Conservation (phyloP, 306 rosid species). For the Sphenostylis stenocarpa region DNA sequence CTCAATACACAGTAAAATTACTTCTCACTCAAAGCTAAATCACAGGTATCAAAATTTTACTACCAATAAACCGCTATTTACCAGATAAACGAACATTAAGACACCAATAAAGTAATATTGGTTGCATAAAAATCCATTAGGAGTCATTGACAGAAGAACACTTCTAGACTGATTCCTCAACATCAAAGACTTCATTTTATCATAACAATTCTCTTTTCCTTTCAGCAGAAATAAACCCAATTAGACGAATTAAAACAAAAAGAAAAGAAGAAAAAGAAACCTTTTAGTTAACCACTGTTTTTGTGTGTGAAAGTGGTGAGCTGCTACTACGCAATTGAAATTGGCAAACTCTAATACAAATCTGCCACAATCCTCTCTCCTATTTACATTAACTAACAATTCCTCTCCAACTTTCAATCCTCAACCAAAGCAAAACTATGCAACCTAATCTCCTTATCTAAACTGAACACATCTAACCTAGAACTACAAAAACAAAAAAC, state of each 20-base stretch:
- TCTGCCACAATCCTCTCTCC: neutral
- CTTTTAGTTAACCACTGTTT: neutral
- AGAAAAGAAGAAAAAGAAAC: neutral
- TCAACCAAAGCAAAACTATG: too few relatives aligned
- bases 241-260: neutral
- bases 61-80: neutral
- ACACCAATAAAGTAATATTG: neutral
- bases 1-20: slow-evolving; percentile 1
- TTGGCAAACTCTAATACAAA: neutral
- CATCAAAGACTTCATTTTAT: neutral
- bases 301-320: neutral
- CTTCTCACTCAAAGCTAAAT: slow-evolving; percentile 10
- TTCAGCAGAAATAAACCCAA: neutral
- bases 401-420: neutral
- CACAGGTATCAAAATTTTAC: neutral
- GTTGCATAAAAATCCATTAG: neutral
- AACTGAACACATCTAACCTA: neutral
- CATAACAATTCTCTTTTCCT: neutral
- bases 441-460: too few relatives aligned
- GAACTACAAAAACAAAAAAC: neutral
- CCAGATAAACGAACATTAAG: too few relatives aligned
- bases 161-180: neutral
- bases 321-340: neutral
- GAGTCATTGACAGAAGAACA: neutral
- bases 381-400: neutral